Evolutionary conservation across 179 eudicot genomes (phyloP).

Genomic region (Gypsophila paniculata): DNA sequence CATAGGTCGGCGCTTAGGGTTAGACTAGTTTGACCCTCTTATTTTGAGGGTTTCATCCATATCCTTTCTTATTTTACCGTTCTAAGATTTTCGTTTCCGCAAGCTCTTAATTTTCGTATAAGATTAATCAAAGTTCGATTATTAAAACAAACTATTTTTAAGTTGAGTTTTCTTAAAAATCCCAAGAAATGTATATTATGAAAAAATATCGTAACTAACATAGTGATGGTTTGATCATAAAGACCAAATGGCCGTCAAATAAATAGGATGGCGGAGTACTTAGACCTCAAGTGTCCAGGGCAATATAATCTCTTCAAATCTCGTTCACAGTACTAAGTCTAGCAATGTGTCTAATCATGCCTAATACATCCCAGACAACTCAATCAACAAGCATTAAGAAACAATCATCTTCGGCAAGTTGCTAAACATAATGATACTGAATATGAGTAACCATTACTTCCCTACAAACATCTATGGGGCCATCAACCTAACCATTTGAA

Average conservation of each 20-base stretch:
- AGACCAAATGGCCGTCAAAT: background rate
- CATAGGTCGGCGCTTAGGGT: no score
- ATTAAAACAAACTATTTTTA: no score
- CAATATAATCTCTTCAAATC: background rate
- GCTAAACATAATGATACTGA: background rate
- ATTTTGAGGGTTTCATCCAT: no score
- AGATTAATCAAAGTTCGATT: background rate
- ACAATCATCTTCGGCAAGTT: constrained; percentile 21
- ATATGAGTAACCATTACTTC: constrained; percentile 3
- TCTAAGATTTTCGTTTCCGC: no score
- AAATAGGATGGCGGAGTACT: background rate
- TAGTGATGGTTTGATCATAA: background rate
- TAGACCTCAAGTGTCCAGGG: background rate
- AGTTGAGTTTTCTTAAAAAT: no score
- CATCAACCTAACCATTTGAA: constrained; percentile 17
- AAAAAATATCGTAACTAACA: no score
- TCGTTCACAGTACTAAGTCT: background rate
- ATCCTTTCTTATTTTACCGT: no score
- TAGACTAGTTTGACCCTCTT: no score
- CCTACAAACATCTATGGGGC: constrained; percentile 16
- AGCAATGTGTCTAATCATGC: constrained; percentile 9
- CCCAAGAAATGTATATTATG: no score
- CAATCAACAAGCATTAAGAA: constrained; percentile 19
- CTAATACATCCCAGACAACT: constrained; percentile 22
- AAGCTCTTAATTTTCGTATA: no score